Base-by-base conservation (phyloP, 1,139 yeast genomes). In the Saccharomyces hybrid region DNA sequence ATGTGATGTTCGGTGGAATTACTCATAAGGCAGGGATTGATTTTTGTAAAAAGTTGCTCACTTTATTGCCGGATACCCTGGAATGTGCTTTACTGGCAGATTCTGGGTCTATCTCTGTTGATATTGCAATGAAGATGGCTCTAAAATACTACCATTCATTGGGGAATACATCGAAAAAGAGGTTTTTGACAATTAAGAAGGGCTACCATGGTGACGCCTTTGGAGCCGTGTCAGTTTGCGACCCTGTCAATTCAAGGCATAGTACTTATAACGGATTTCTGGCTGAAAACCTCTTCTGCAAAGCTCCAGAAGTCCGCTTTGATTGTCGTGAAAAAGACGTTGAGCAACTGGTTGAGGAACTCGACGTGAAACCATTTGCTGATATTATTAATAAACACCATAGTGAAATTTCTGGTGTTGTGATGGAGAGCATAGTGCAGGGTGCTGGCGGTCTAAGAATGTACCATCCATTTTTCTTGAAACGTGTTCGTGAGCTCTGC, bases 61-160 rank as follows among this genome's bases (percentile, higher is more conserved):
- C 56, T 4, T 54, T 69, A 56, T 62, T 70, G 7, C 61, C 58
- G 44, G 51, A 56, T 1, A 53, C 61, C 24, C 55, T 70, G 34
- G 64, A 67, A 11, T 63, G 65, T 44, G 61, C 66, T 19, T 70
- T 70, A 53, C 53, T 69, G 16, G 71, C 71, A 1, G 70, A 66
- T 51, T 78, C 82, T 6, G 84, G 83, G 11, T 78, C 82, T 16
- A 83, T 79, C 64, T 73, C 82, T 27, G 79, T 78, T 60, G 83
- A 80, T 62, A 76, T 77, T 61, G 79, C 81, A 7, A 63, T 79
- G 72, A 79, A 78, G 67, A 74, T 79, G 63, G 74, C 75, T 50
- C 73, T 78, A 57, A 83, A 63, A 46, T 59, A 58, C 49, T 57
- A 64, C 6, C 50, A 52, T 41, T 29, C 50, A n/a, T 61, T 58